A percentile compares a stretch with the other conserved stretches of the same genome.
Evolutionary conservation across 306 rosid species (phyloP).

Genomic region (Senna siamea): DNA sequence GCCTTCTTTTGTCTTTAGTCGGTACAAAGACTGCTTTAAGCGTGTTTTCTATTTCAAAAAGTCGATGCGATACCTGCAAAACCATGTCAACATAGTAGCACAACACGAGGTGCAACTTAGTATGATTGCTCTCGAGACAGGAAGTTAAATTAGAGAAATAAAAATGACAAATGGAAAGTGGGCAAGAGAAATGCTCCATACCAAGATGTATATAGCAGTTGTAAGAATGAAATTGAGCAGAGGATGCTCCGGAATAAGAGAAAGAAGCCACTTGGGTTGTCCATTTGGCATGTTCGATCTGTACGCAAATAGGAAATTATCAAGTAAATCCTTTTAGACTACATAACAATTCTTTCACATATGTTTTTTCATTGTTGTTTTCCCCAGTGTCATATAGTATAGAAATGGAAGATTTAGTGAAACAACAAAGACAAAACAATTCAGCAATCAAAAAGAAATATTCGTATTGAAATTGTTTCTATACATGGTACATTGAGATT

Average conservation of each 20-base stretch:
- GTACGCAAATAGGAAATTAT: conserved; percentile 34
- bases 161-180: neutral
- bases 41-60: conserved; percentile 85
- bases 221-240: conserved; percentile 93
- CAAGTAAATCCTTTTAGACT: conserved; percentile 22
- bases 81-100: conserved; percentile 43
- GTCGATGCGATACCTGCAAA: conserved; percentile 79
- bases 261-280: conserved; percentile 99
- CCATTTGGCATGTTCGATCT: conserved; percentile 87
- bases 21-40: conserved; percentile 85
- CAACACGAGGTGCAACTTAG: neutral
- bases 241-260: conserved; percentile 80
- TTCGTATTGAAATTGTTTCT: conserved; percentile 8
- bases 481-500: conserved; percentile 9
- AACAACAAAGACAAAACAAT: conserved; percentile 27
- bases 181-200: conserved; percentile 45
- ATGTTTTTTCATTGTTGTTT: conserved; percentile 28
- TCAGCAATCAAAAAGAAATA: neutral
- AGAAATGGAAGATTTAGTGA: conserved; percentile 15
- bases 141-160: conserved; percentile 13
- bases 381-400: conserved; percentile 13
- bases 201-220: conserved; percentile 78
- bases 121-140: conserved; percentile 28
- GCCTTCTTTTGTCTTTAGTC: conserved; percentile 76
- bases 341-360: neutral